These are phyloP conservation scores for Coemansia sp. DNA, from an alignment of 192 early-diverging fungal species.

Conservation along the genomic window DNA sequence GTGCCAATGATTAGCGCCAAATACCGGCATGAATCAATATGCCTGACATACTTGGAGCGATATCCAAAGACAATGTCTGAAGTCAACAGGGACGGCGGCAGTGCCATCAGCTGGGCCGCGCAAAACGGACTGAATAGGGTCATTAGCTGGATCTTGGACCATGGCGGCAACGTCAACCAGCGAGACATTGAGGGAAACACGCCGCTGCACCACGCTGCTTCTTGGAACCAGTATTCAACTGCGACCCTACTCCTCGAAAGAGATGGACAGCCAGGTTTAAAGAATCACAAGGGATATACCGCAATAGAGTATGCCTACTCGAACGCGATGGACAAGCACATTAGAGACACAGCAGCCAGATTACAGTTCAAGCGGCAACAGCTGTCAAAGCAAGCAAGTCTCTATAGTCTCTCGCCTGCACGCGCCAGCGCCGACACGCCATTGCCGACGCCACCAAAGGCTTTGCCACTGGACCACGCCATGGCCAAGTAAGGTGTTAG, in stretches of 20 bases:
- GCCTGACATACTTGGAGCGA: slow-evolving; percentile 35
- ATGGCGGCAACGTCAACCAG: slow-evolving; percentile 52
- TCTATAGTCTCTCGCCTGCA: slow-evolving; percentile 17
- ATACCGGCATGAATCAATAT: slow-evolving; percentile 43
- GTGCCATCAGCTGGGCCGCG: slow-evolving; percentile 47
- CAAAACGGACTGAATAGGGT: slow-evolving; percentile 49
- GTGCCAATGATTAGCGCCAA: slow-evolving; percentile 52
- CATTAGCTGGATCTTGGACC: slow-evolving; percentile 44
- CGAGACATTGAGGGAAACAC: slow-evolving; percentile 54
- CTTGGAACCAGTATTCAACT: slow-evolving; percentile 49
- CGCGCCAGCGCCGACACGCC: slow-evolving; percentile 28
- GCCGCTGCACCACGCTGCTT: slow-evolving; percentile 48
- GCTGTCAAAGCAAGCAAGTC: slow-evolving; percentile 17
- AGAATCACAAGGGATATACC: slow-evolving; percentile 55
- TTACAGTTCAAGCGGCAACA: slow-evolving; percentile 42
- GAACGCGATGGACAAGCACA: slow-evolving; percentile 43
- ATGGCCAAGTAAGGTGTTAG: slow-evolving; percentile 1
- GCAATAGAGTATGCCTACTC: slow-evolving; percentile 52
- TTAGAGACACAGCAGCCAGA: slow-evolving; percentile 22
- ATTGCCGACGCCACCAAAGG: slow-evolving; percentile 14
- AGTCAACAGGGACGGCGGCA: slow-evolving; percentile 47
- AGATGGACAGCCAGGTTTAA: slow-evolving; percentile 35
- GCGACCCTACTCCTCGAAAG: slow-evolving; percentile 37
- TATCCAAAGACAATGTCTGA: slow-evolving; percentile 52
- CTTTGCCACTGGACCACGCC: slow-evolving; percentile 16